Evolutionary conservation across 176 grass and related monocot species (phyloP).

Genomic region (Tillandsia leiboldiana): DNA sequence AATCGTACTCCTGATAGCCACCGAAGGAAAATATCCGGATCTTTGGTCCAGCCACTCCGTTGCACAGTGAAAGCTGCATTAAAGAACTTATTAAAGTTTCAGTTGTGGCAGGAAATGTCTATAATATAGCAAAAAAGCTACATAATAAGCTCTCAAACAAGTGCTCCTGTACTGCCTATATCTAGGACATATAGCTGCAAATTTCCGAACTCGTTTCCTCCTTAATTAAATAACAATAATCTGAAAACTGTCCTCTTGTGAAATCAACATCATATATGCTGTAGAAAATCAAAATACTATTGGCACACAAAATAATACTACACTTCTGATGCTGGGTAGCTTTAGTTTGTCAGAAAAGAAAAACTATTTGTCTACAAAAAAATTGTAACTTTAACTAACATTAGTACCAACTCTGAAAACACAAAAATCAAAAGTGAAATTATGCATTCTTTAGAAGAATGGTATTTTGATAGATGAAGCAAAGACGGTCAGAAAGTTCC

Average conservation of each 20-base stretch:
- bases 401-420: neutral
- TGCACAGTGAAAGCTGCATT: slow-evolving; percentile 59
- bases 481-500: neutral
- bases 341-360: no score
- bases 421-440: neutral
- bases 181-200: no score
- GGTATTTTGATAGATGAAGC: neutral
- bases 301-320: no score
- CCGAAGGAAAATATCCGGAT: slow-evolving; percentile 59
- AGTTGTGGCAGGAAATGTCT: slow-evolving; percentile 3
- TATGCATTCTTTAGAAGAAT: neutral
- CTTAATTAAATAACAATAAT: neutral
- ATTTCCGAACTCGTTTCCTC: no score
- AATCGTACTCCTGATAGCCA: slow-evolving; percentile 76
- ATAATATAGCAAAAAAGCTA: slow-evolving; percentile 7
- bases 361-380: no score
- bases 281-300: no score
- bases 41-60: slow-evolving; percentile 87
- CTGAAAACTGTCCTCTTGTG: neutral
- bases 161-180: no score
- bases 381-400: no score
- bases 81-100: slow-evolving; percentile 4
- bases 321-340: no score
- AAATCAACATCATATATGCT: neutral
- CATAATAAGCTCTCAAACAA: neutral